phyloP scores from a whole-genome alignment of 805 yeast species.

The Ogataea zsoltii region DNA sequence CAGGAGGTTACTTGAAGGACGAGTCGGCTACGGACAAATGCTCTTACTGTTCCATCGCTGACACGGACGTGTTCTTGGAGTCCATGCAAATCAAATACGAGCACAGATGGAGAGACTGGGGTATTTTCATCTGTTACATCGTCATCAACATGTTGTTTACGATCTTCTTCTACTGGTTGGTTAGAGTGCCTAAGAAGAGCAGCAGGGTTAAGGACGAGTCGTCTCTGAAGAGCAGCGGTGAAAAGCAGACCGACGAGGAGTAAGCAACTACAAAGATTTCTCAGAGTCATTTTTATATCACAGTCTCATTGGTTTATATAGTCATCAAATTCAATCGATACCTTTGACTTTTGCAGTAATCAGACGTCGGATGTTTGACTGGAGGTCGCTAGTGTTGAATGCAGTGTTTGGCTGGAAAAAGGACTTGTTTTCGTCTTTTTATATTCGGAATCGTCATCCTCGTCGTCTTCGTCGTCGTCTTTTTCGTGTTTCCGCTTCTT shows the following conservation, averaged over 20 bases:
- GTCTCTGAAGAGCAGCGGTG: constrained; percentile 17
- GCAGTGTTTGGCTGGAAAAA: neutral
- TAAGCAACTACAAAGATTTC: neutral
- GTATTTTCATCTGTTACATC: constrained; percentile 53
- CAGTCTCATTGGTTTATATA: too few species aligned
- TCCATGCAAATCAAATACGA: constrained; percentile 41
- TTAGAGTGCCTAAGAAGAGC: constrained; percentile 71
- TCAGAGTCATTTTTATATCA: neutral
- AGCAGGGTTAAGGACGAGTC: constrained; percentile 32
- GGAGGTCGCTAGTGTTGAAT: neutral
- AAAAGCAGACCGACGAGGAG: neutral
- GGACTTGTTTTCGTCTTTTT: neutral
- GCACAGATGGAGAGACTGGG: constrained; percentile 65
- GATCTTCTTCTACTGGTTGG: constrained; percentile 50
- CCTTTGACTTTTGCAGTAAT: too few species aligned
- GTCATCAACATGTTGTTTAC: constrained; percentile 40
- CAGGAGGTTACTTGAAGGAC: constrained; percentile 51
- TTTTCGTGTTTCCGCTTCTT: neutral
- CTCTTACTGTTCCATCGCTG: constrained; percentile 55
- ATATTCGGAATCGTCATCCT: neutral
- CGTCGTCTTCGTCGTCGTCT: neutral
- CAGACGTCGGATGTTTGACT: neutral
- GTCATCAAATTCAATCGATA: neutral
- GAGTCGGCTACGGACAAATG: constrained; percentile 52
- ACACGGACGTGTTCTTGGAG: constrained; percentile 61